phyloP scores from a whole-genome alignment of 2,329 filamentous ascomycete genomes.

The Amylocarpus encephaloides region DNA sequence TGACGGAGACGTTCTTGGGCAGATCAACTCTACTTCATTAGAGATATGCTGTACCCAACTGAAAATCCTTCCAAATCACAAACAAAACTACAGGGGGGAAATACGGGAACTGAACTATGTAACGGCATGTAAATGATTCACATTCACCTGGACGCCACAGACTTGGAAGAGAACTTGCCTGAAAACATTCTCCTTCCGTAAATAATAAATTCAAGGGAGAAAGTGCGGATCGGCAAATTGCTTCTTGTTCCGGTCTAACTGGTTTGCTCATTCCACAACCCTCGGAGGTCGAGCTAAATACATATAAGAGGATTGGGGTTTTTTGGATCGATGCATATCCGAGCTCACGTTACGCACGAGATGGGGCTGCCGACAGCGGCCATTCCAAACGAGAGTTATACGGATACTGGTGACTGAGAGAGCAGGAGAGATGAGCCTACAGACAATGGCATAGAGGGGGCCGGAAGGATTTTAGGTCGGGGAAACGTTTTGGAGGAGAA shows the following conservation, averaged over 20 bases:
- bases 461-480: no score
- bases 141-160: background rate
- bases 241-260: background rate
- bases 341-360: background rate
- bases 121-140: background rate
- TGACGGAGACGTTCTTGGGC: background rate
- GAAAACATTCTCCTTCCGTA: background rate
- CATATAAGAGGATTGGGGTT: background rate
- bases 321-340: conserved; percentile 1
- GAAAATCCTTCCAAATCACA: background rate
- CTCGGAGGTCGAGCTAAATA: background rate
- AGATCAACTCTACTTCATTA: background rate
- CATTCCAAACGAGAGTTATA: no score
- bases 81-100: background rate
- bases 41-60: background rate
- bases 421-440: no score
- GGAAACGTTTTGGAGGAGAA: no score
- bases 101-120: background rate
- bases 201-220: background rate
- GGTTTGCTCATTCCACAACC: background rate
- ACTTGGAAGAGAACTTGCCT: background rate
- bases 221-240: background rate
- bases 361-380: no score
- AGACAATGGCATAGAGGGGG: no score
- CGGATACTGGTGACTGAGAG: no score